phyloP scores from a whole-genome alignment of 176 grass and related monocot genomes.

The Oryza punctata region DNA sequence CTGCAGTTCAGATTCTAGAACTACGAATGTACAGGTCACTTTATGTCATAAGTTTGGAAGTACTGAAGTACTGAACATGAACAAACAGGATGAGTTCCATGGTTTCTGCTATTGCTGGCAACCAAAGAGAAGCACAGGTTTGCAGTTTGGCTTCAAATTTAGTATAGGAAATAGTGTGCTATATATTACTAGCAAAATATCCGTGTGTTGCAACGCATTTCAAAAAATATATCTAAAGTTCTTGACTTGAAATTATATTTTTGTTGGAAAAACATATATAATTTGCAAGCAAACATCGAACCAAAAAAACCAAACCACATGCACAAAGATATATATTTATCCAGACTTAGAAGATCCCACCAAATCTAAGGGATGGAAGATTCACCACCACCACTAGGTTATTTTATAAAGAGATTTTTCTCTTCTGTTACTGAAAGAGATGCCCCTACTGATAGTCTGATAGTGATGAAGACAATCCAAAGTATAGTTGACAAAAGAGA shows the following conservation, averaged over 20 bases:
- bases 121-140: not conserved
- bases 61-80: slow-evolving; percentile 2
- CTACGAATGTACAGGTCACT: not conserved
- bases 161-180: not conserved
- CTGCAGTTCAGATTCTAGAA: slow-evolving; percentile 8
- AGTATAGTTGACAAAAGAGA: not conserved
- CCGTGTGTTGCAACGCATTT: too few relatives aligned
- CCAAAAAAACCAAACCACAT: too few relatives aligned
- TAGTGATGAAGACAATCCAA: not conserved
- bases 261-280: too few relatives aligned
- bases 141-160: not conserved
- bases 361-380: too few relatives aligned
- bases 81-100: not conserved
- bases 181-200: not conserved
- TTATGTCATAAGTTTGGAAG: slow-evolving; percentile 13
- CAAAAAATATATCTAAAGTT: too few relatives aligned
- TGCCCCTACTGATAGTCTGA: not conserved
- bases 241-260: too few relatives aligned
- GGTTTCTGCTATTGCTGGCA: not conserved
- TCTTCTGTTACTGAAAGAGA: not conserved
- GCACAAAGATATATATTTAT: too few relatives aligned
- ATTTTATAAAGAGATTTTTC: not conserved
- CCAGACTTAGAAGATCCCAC: too few relatives aligned
- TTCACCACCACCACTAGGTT: too few relatives aligned
- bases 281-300: too few relatives aligned